Evolutionary conservation across 2,329 filamentous ascomycete genomes (phyloP).

Genomic region (Helicocarpus griseus): DNA sequence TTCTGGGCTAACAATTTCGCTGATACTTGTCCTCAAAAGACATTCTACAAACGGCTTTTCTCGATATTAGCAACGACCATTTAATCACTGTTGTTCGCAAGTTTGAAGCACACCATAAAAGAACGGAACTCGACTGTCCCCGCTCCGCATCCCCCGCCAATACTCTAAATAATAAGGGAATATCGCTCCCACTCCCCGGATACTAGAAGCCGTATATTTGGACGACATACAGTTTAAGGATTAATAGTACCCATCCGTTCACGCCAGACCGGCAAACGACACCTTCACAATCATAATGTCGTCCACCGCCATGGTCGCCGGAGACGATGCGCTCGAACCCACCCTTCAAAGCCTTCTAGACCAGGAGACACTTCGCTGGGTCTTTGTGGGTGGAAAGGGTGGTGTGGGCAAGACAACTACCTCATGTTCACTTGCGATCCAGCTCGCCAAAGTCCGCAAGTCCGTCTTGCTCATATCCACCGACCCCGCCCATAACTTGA

Average conservation of each 20-base stretch:
- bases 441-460: conserved; percentile 88
- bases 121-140: not conserved
- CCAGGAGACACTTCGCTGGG: conserved; percentile 93
- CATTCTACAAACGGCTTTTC: no score
- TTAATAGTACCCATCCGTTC: no score
- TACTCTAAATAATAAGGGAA: not conserved
- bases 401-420: conserved; percentile 99
- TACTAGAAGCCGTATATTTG: not conserved
- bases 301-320: conserved; percentile 32
- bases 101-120: not conserved
- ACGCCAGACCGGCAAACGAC: not conserved
- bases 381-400: conserved; percentile 97
- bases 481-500: conserved; percentile 95
- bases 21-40: no score
- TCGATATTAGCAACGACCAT: not conserved
- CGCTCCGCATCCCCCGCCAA: not conserved
- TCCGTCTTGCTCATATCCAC: conserved; percentile 96
- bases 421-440: conserved; percentile 94
- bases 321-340: conserved; percentile 74
- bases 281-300: conserved; percentile 28
- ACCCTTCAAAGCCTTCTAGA: conserved; percentile 90
- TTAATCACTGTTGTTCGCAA: not conserved
- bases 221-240: not conserved
- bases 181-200: not conserved
- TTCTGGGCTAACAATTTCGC: not conserved